Evolutionary conservation across 495 filamentous ascomycete genomes (phyloP).

Genomic region (Penicillium salamii): DNA sequence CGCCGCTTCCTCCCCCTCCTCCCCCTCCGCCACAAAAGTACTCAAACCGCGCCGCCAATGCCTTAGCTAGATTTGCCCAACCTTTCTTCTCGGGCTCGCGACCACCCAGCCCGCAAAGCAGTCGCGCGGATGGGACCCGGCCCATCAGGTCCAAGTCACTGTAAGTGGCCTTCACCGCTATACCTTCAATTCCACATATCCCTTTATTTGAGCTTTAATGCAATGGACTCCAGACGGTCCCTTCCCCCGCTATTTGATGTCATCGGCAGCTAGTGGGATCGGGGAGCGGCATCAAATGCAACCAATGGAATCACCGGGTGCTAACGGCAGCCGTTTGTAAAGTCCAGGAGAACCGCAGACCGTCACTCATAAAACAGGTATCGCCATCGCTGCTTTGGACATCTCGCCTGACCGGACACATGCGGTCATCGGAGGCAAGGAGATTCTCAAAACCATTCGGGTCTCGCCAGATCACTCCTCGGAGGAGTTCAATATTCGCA

Average conservation of each 20-base stretch:
- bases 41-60: constrained; percentile 50
- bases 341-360: constrained; percentile 71
- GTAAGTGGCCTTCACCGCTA: constrained; percentile 31
- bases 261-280: constrained; percentile 6
- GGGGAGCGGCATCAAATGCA: constrained; percentile 1
- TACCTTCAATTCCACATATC: background rate
- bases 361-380: constrained; percentile 66
- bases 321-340: constrained; percentile 18
- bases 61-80: constrained; percentile 56
- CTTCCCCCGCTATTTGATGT: constrained; percentile 9
- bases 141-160: constrained; percentile 43
- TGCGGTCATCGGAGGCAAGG: constrained; percentile 76
- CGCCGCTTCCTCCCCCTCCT: constrained; percentile 42
- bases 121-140: constrained; percentile 35
- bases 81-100: constrained; percentile 55
- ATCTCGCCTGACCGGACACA: constrained; percentile 71
- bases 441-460: constrained; percentile 79
- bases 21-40: constrained; percentile 53
- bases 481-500: constrained; percentile 78
- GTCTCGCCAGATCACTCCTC: constrained; percentile 66
- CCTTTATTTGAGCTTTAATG: background rate
- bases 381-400: constrained; percentile 73
- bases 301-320: constrained; percentile 8
- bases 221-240: too few relatives aligned
- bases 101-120: constrained; percentile 50